A percentile compares a stretch with the other conserved stretches of the same genome.
Conservation (phyloP, 176 grass and related monocot genomes). For the Aegilops speltoides region DNA sequence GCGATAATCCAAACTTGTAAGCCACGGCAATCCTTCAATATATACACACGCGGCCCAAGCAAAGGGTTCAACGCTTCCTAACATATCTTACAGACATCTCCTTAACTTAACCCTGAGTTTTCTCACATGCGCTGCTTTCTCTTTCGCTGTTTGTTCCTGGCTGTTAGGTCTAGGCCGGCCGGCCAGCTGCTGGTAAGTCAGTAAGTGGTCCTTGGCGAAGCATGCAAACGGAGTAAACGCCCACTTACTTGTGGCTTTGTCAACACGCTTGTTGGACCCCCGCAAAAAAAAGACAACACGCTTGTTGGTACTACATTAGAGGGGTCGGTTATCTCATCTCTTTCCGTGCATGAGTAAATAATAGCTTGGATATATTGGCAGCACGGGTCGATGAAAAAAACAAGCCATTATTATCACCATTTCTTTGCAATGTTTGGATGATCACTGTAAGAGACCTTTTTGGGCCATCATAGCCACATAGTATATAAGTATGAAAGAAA, state of each 20-base stretch:
- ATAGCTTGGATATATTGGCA: neutral
- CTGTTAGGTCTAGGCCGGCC: constrained; percentile 5
- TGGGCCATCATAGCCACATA: too few relatives aligned
- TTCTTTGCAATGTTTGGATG: neutral
- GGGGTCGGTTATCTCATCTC: neutral
- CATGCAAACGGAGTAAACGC: constrained; percentile 29
- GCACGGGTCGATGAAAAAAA: neutral
- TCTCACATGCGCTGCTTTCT: neutral
- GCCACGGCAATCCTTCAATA: too few relatives aligned
- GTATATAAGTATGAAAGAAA: neutral
- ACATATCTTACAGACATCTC: too few relatives aligned
- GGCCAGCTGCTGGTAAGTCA: neutral
- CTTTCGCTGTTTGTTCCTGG: neutral
- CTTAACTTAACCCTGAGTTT: neutral
- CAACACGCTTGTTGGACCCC: constrained; percentile 27
- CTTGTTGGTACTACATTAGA: neutral
- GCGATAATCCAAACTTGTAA: too few relatives aligned
- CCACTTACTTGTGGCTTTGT: constrained; percentile 11
- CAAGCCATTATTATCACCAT: neutral
- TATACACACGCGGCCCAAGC: too few relatives aligned
- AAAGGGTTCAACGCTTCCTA: too few relatives aligned
- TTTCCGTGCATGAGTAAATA: neutral
- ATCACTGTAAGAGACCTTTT: neutral
- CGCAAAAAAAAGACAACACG: too few relatives aligned
- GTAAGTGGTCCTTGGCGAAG: neutral